Base-by-base conservation (phyloP, 805 yeast species). In the Starmerella apicola region DNA sequence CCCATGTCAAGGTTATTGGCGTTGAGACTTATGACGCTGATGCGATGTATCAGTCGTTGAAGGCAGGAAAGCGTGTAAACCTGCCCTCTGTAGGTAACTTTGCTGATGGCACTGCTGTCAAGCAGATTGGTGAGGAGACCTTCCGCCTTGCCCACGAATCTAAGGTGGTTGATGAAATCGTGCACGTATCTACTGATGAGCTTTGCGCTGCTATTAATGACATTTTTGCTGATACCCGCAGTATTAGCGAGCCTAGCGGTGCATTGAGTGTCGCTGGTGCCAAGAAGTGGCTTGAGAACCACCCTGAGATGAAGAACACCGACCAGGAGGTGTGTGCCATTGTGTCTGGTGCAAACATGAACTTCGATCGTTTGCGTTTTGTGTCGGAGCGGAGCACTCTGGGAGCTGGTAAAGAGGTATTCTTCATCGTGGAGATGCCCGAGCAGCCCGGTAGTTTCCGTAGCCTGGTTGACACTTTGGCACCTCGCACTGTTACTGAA, bases 91-190 rank as follows among this genome's bases (percentile, higher is more conserved):
- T 86, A 3, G 99, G 99, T n/a, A 66, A 81, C 7, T 91, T 91
- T 62, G 98, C 98, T 18, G 99, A 91, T 60, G 99, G 99, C 58
- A 84, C 99, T 9, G 96, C 98, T 8, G 99, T 91, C 32, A 81
- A 77, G 55, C 59, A 78, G 20, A 68, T 84, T 18, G 99, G 99
- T 45, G 81, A 77, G 44, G 98, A 93, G 61, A 81, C 95, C 10
- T 91, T 83, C 68, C 70, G 91, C 53, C 70, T 88, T 9, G 75
- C 85, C 50, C 64, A 70, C 50, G 34, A 32, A 5, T 19, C 17
- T 17, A 74, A 80, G 34, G 71, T 72, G 43, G 82, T 93, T n/a
- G 98, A 91, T 59, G 97, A 84, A 48, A 78, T 86, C 31, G 77
- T 86, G 4, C 66, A 72, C 21, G 95, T 85, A 4, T 70, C 73